These are phyloP conservation scores for Escovopsis sp. DNA, from an alignment of 2,329 filamentous ascomycete species.

Conservation along the genomic window DNA sequence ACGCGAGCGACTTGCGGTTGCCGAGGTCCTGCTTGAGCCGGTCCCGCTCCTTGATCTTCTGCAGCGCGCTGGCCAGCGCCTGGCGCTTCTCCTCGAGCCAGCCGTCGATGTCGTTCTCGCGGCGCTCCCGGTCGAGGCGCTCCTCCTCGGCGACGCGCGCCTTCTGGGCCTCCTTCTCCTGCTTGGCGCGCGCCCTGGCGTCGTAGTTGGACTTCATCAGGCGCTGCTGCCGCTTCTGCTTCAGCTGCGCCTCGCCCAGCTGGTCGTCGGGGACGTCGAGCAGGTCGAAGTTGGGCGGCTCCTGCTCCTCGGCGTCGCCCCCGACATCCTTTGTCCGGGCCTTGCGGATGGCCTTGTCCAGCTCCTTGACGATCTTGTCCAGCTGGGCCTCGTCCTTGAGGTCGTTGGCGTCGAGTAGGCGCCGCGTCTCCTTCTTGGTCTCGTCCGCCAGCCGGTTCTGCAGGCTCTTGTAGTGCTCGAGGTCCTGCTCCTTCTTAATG, in stretches of 20 bases:
- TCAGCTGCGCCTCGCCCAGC: slow-evolving; percentile 78
- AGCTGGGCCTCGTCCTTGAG: slow-evolving; percentile 81
- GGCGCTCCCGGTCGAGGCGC: slow-evolving; percentile 65
- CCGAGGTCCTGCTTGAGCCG: slow-evolving; percentile 86
- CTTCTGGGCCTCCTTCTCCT: slow-evolving; percentile 88
- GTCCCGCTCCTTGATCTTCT: slow-evolving; percentile 87
- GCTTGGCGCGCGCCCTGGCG: slow-evolving; percentile 82
- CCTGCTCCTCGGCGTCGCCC: slow-evolving; percentile 62
- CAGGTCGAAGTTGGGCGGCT: slow-evolving; percentile 73
- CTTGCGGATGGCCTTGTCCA: slow-evolving; percentile 80
- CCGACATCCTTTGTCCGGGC: slow-evolving; percentile 89
- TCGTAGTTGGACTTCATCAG: slow-evolving; percentile 92
- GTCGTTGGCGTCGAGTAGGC: slow-evolving; percentile 77
- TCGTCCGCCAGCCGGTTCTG: slow-evolving; percentile 57
- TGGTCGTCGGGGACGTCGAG: slow-evolving; percentile 84
- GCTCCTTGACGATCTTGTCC: slow-evolving; percentile 70
- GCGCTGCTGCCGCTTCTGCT: slow-evolving; percentile 83
- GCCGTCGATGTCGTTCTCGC: slow-evolving; percentile 67
- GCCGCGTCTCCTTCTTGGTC: slow-evolving; percentile 82
- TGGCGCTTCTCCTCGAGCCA: slow-evolving; percentile 77
- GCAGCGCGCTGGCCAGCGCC: slow-evolving; percentile 53
- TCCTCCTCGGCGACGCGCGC: slow-evolving; percentile 72
- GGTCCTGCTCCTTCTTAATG: slow-evolving; percentile 86
- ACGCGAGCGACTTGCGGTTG: slow-evolving; percentile 91
- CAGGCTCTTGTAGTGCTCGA: slow-evolving; percentile 84